Conservation (phyloP, 495 filamentous ascomycete genomes). For the Aspergillus leporis region DNA sequence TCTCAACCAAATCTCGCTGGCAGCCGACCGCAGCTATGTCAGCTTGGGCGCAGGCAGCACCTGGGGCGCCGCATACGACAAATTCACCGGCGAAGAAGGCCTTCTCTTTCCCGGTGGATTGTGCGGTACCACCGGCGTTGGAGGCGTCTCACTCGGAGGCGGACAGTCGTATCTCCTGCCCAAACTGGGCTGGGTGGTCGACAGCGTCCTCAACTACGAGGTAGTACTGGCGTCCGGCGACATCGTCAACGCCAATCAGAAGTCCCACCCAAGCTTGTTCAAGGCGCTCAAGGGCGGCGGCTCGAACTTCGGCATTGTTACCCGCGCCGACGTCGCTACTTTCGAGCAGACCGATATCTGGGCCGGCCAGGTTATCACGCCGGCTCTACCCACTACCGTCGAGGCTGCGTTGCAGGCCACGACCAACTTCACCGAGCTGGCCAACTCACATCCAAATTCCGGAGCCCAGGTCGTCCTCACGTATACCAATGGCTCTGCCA, state of each 20-base stretch:
- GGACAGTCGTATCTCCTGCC: constrained; percentile 43
- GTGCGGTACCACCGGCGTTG: constrained; percentile 41
- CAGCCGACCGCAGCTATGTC: constrained; percentile 35
- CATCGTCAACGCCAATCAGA: constrained; percentile 47
- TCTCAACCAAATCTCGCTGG: constrained; percentile 37
- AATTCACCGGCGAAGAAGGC: constrained; percentile 26
- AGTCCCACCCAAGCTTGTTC: constrained; percentile 46
- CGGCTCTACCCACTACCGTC: too few species aligned
- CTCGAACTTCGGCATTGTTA: constrained; percentile 59
- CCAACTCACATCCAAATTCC: too few species aligned
- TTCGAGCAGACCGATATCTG: constrained; percentile 36
- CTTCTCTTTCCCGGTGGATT: constrained; percentile 42
- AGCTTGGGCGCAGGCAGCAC: constrained; percentile 34
- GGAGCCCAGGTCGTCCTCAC: too few species aligned
- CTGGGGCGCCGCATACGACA: constrained; percentile 45
- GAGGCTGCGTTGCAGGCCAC: too few species aligned
- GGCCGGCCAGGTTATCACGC: constrained; percentile 29
- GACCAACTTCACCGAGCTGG: too few species aligned
- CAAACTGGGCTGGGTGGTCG: constrained; percentile 44
- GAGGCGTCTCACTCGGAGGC: constrained; percentile 43
- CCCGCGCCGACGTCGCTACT: constrained; percentile 45
- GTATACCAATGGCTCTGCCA: too few species aligned
- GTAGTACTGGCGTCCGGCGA: constrained; percentile 49
- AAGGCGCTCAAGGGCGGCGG: constrained; percentile 55
- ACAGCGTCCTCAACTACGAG: constrained; percentile 49